Conservation (phyloP, 352 stramenopile species). For the Globisporangium uncinulatum region DNA sequence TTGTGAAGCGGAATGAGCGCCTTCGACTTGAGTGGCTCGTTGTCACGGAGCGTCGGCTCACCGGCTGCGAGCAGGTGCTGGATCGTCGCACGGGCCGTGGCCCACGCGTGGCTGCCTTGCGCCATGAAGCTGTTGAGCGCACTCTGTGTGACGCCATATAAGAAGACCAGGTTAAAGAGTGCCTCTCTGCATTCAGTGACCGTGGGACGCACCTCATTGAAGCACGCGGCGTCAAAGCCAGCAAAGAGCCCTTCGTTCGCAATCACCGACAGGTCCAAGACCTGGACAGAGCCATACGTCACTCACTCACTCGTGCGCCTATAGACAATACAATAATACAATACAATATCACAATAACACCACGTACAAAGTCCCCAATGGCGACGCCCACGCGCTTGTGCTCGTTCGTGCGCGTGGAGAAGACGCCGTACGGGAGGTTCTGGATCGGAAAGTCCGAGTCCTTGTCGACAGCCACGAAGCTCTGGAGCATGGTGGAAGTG, state of each 20-base stretch:
- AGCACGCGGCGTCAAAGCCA: slow-evolving; percentile 69
- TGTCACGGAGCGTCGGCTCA: slow-evolving; percentile 72
- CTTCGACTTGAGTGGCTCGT: slow-evolving; percentile 60
- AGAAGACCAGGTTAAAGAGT: neutral
- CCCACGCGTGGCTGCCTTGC: slow-evolving; percentile 84
- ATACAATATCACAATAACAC: neutral
- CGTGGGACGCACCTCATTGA: slow-evolving; percentile 38
- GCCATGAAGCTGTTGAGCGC: slow-evolving; percentile 93
- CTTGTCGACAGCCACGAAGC: slow-evolving; percentile 51
- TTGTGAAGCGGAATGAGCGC: slow-evolving; percentile 78
- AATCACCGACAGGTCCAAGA: slow-evolving; percentile 88
- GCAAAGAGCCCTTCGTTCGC: slow-evolving; percentile 88
- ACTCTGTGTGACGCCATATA: slow-evolving; percentile 20
- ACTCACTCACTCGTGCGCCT: neutral
- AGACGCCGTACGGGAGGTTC: slow-evolving; percentile 96
- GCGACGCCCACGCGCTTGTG: slow-evolving; percentile 76
- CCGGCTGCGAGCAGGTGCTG: slow-evolving; percentile 80
- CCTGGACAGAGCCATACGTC: slow-evolving; percentile 14
- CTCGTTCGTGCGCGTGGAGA: slow-evolving; percentile 69
- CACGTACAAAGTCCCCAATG: slow-evolving; percentile 70
- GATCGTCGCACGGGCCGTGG: slow-evolving; percentile 76
- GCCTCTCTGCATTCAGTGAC: neutral
- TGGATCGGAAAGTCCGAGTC: slow-evolving; percentile 90
- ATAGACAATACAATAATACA: neutral
- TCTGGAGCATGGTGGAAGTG: slow-evolving; percentile 23